Conservation (phyloP, 1,284 basidiomycete species). For the Pholiota adiposa region DNA sequence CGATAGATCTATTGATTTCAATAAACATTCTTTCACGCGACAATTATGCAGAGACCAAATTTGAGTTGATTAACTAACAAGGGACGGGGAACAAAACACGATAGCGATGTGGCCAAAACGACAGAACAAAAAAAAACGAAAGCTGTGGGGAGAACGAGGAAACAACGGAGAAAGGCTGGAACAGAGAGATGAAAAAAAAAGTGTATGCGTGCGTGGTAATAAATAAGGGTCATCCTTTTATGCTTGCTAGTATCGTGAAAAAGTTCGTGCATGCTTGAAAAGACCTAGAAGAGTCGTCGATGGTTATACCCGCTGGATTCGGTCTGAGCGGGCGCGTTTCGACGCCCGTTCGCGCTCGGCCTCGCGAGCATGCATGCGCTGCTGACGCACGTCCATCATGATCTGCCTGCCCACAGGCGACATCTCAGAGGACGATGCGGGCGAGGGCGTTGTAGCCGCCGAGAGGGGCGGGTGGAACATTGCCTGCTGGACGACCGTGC, state of each 20-base stretch:
- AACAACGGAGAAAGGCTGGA: not conserved
- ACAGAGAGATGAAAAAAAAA: not conserved
- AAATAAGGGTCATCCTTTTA: not conserved
- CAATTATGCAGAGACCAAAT: not conserved
- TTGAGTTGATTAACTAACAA: not conserved
- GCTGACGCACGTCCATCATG: slow-evolving; percentile 65
- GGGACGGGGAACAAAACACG: not conserved
- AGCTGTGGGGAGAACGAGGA: not conserved
- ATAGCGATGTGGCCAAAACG: not conserved
- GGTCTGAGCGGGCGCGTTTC: slow-evolving; percentile 12
- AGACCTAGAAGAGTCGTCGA: not conserved
- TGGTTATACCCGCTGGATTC: slow-evolving; percentile 16
- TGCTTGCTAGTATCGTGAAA: not conserved
- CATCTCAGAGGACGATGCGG: slow-evolving; percentile 74
- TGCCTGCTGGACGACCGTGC: slow-evolving; percentile 38
- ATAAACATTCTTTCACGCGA: not conserved
- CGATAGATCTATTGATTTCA: too few species aligned
- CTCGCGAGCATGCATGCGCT: slow-evolving; percentile 52
- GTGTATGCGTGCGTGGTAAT: not conserved
- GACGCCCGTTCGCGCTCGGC: slow-evolving; percentile 29
- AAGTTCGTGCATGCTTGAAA: not conserved
- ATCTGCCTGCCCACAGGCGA: slow-evolving; percentile 68
- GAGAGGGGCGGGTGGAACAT: slow-evolving; percentile 37
- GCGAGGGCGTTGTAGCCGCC: slow-evolving; percentile 47
- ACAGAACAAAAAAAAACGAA: slow-evolving; percentile 7